Conservation (phyloP, 345 rosid species). For the Angophora floribunda region DNA sequence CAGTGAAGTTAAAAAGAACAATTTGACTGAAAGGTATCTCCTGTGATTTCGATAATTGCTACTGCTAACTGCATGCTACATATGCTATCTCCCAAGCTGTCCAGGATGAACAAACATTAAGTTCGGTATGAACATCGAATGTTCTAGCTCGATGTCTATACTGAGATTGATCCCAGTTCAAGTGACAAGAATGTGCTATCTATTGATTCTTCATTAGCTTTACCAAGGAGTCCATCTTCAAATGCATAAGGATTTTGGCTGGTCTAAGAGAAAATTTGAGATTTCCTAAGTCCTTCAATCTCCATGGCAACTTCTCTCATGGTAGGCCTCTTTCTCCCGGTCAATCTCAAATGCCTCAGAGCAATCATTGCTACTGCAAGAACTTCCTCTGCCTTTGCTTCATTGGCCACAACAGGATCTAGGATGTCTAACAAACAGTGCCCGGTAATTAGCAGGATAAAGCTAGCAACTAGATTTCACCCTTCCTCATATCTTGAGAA, state of each 20-base stretch:
- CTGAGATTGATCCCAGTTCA: not conserved
- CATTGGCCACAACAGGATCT: no score
- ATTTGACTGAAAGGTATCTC: no score
- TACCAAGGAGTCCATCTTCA: not conserved
- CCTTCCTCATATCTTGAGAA: no score
- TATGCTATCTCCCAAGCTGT: not conserved
- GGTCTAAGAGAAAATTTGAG: not conserved
- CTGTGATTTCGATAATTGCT: not conserved
- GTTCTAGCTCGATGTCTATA: not conserved
- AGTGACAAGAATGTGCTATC: not conserved
- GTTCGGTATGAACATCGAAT: not conserved
- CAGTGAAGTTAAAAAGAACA: not conserved
- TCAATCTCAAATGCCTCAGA: conserved; percentile 1
- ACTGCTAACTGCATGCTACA: not conserved
- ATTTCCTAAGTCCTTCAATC: not conserved
- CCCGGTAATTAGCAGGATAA: not conserved
- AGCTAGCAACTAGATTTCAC: not conserved
- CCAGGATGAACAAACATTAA: not conserved
- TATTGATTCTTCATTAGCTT: not conserved
- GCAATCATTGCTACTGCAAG: not conserved
- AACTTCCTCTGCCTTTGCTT: not conserved
- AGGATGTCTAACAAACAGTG: not conserved
- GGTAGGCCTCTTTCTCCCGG: not conserved
- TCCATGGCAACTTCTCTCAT: not conserved
- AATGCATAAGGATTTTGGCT: not conserved